Base-by-base conservation (phyloP, 176 grass and related monocot species). In the Triticum timopheevii region DNA sequence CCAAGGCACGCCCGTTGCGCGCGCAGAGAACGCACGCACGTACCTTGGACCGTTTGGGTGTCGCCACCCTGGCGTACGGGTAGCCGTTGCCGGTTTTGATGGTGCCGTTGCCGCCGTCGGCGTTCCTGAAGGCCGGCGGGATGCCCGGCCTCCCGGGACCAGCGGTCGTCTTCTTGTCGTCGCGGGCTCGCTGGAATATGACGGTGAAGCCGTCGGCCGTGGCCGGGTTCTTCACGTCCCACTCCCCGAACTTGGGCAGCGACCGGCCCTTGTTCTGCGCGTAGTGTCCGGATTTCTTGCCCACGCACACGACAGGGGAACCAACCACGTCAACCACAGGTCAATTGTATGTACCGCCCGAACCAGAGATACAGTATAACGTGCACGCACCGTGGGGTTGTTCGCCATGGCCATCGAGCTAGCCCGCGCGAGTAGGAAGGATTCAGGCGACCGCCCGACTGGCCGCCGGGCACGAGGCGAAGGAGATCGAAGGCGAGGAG, bases 191-290 rank as follows among this genome's bases (percentile, higher is more conserved):
- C 74, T 95, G 89, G 81, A 95, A 95, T 44, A 95, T 90, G 78
- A 95, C 90, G 82, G 90, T 95, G 83, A 95, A 95, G 78, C 87
- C 87, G 31, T 92, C 93, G 38, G 90, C 73, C 16, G 90, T 52
- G 13, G 90, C 85, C 23, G 90, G 90, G 23, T 95, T 90, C 68
- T 87, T 90, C 83, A 92, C 93, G 85, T 95, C 93, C 90, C 90
- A 92, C 69, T 92, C 90, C 68, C 93, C 93, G 5, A 95, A 95
- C 49, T 90, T 95, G 65, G 93, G 93, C 75, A 95, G 88, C 50
- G 93, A 79, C 25, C 72, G 85, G 35, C 74, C 90, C 42, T 88
- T 86, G 68, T 81, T 83, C 85, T 95, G 65, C 59, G 80, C 1
- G 20, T 50, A 58, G 39, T 42, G 39, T 42, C 39, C 39, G 39